A percentile compares a stretch with the other conserved stretches of the same genome.
Evolutionary conservation across 176 grass and related monocot species (phyloP).

Genomic region (Hyparrhenia diplandra): DNA sequence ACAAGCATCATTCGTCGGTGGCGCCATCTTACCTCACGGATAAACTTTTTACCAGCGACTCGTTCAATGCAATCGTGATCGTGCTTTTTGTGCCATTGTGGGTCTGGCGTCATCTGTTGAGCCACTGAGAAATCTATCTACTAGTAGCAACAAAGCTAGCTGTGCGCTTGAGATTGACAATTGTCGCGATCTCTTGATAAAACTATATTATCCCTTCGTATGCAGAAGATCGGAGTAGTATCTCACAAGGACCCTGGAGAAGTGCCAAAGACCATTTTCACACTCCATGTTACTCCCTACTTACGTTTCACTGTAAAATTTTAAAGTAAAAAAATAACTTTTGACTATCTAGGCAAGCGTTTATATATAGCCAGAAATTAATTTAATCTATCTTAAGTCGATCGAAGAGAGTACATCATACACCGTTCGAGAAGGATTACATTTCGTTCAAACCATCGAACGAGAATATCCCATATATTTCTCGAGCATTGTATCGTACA

Average conservation of each 20-base stretch:
- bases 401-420: not conserved
- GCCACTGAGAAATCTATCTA: no score
- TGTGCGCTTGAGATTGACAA: not conserved
- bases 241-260: not conserved
- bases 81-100: not conserved
- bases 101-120: not conserved
- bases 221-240: not conserved
- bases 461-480: no score
- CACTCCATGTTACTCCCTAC: not conserved
- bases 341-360: not conserved
- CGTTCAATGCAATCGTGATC: not conserved
- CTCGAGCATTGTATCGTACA: no score
- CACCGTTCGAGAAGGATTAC: no score
- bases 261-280: no score
- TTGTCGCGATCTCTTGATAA: conserved; percentile 11
- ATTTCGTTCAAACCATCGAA: no score
- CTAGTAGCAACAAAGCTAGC: not conserved
- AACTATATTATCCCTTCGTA: conserved; percentile 16
- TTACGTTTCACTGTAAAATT: no score
- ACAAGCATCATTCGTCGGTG: not conserved
- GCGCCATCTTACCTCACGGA: not conserved
- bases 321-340: no score
- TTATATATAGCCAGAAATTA: not conserved
- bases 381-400: not conserved
- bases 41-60: not conserved